phyloP scores from a whole-genome alignment of 192 early-diverging fungal genomes.

The Coemansia sp. region DNA sequence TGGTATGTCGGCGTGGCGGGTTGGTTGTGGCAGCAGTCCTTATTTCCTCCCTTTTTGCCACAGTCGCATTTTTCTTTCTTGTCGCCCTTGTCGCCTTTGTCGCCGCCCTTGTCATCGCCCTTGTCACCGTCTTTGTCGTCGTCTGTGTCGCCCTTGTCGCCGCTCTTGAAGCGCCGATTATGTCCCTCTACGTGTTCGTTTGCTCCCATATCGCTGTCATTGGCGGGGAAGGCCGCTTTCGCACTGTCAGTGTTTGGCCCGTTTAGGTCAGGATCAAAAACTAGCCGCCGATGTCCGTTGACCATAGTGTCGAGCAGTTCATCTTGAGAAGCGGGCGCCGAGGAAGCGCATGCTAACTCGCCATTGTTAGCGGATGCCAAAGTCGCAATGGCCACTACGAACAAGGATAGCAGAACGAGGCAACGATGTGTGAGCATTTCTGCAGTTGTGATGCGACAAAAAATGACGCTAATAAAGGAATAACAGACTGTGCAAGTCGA shows the following conservation, averaged over 20 bases:
- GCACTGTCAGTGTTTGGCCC: not conserved
- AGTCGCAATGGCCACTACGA: not conserved
- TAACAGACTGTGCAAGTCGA: not conserved
- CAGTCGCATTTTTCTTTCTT: conserved; percentile 8
- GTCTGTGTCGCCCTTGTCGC: not conserved
- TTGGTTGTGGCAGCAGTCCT: conserved; percentile 21
- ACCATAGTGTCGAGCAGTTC: not conserved
- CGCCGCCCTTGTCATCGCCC: not conserved
- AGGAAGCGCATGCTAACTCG: not conserved
- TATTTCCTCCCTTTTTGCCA: conserved; percentile 11
- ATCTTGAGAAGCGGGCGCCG: not conserved
- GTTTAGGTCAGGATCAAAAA: not conserved
- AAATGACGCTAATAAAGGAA: not conserved
- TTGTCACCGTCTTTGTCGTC: not conserved
- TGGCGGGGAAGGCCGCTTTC: not conserved
- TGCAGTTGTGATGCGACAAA: not conserved
- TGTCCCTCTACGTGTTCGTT: not conserved
- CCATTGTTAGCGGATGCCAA: conserved; percentile 1
- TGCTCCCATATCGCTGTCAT: not conserved
- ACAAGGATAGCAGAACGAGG: not conserved
- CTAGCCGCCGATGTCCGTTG: not conserved
- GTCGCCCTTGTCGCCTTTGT: not conserved
- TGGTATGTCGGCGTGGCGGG: conserved; percentile 43
- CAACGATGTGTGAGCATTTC: conserved; percentile 8
- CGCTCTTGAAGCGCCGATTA: not conserved